Percentiles rank a stretch among this genome's conserved stretches.
phyloP scores from a whole-genome alignment of 257 asterid species.

The Prunella vulgaris region DNA sequence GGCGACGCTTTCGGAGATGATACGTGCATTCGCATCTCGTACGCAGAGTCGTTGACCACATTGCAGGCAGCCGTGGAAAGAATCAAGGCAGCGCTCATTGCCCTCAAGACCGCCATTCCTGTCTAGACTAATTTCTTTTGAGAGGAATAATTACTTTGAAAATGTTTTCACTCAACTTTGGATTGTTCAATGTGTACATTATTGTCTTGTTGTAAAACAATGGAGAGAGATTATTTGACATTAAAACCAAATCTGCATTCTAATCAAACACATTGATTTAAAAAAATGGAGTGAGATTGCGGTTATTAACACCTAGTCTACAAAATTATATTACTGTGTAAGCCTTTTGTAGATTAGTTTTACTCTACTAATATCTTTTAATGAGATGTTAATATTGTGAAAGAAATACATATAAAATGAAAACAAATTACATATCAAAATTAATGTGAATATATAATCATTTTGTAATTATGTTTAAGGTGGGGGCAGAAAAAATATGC shows the following conservation, averaged over 20 bases:
- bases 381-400: no score
- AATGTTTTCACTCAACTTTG: neutral
- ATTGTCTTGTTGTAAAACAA: neutral
- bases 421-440: no score
- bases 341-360: no score
- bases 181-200: neutral
- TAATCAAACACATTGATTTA: neutral
- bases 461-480: no score
- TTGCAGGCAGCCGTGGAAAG: conserved; percentile 66
- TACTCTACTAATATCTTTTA: no score
- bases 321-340: neutral
- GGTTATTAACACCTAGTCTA: neutral
- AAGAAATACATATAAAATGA: no score
- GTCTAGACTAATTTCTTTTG: conserved; percentile 29
- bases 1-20: conserved; percentile 97
- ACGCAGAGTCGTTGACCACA: conserved; percentile 66
- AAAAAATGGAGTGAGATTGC: no score
- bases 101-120: conserved; percentile 46
- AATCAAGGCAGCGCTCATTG: conserved; percentile 53
- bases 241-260: neutral
- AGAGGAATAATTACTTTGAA: neutral
- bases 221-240: neutral
- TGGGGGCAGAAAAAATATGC: no score
- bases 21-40: conserved; percentile 83
- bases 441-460: no score